These are phyloP conservation scores for Helianthus tuberosus DNA, from an alignment of 129 eudicot species.

Conservation along the genomic window DNA sequence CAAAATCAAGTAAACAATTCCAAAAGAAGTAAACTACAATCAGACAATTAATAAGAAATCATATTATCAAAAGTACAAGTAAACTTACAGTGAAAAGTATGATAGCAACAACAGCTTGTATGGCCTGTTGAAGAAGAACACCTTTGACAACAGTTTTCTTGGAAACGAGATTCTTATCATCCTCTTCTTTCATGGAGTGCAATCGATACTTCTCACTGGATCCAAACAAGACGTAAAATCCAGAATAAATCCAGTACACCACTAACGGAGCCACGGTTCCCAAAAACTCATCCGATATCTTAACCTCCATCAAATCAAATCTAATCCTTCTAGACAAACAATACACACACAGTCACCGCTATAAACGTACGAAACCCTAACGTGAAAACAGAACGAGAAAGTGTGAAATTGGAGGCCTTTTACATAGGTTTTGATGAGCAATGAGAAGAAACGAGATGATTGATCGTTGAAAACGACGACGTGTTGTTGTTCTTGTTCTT, in stretches of 20 bases:
- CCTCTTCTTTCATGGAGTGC: conserved; percentile 69
- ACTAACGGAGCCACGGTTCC: conserved; percentile 79
- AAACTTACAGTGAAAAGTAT: conserved; percentile 66
- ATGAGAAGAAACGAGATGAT: too few species aligned
- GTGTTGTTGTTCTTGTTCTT: too few species aligned
- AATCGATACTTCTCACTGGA: conserved; percentile 58
- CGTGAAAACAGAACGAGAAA: neutral
- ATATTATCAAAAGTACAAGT: neutral
- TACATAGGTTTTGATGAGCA: too few species aligned
- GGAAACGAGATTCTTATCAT: conserved; percentile 74
- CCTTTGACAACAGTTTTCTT: conserved; percentile 64
- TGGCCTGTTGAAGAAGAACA: conserved; percentile 77
- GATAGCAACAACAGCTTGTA: conserved; percentile 67
- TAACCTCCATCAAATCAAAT: conserved; percentile 40
- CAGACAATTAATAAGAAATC: neutral
- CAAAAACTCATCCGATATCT: conserved; percentile 72
- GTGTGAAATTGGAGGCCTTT: too few species aligned
- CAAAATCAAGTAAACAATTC: neutral
- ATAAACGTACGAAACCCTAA: conserved; percentile 9
- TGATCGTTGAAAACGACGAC: too few species aligned
- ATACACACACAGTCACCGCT: too few species aligned
- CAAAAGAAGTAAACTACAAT: neutral
- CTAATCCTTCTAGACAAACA: neutral
- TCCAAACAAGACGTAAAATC: conserved; percentile 62
- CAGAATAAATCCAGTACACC: conserved; percentile 84